A percentile compares a stretch with the other conserved stretches of the same genome.
Conservation (phyloP, 164 flowering plant species). For the Berberis thunbergii region DNA sequence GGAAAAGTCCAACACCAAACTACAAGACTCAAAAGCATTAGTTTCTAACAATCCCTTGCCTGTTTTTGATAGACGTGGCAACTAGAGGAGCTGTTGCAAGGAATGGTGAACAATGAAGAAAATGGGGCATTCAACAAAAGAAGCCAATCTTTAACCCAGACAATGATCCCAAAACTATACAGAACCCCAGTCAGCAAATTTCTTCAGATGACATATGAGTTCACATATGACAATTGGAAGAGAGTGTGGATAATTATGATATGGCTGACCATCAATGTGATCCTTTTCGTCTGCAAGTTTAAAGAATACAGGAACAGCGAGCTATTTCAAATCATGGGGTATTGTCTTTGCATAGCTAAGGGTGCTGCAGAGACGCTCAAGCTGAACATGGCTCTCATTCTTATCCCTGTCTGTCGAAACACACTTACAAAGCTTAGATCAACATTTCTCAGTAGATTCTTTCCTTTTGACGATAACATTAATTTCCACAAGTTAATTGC, state of each 20-base stretch:
- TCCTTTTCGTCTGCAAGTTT: conserved; percentile 61
- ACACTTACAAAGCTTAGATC: conserved; percentile 73
- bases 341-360: conserved; percentile 80
- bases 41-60: background rate
- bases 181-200: conserved; percentile 51
- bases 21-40: background rate
- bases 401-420: conserved; percentile 77
- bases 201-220: conserved; percentile 26
- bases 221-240: conserved; percentile 59
- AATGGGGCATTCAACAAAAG: conserved; percentile 11
- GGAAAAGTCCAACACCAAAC: background rate
- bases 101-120: conserved; percentile 45
- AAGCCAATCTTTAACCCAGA: conserved; percentile 40
- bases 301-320: conserved; percentile 15
- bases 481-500: conserved; percentile 89
- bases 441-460: conserved; percentile 38
- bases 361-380: conserved; percentile 82
- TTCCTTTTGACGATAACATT: conserved; percentile 90
- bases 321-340: conserved; percentile 52
- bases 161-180: conserved; percentile 76
- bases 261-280: conserved; percentile 40
- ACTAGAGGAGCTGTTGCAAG: conserved; percentile 64
- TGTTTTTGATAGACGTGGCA: conserved; percentile 67
- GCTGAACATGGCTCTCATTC: conserved; percentile 86
- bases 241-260: conserved; percentile 59